phyloP scores from a whole-genome alignment of 2,329 filamentous ascomycete species.

The Apiospora aurea region DNA sequence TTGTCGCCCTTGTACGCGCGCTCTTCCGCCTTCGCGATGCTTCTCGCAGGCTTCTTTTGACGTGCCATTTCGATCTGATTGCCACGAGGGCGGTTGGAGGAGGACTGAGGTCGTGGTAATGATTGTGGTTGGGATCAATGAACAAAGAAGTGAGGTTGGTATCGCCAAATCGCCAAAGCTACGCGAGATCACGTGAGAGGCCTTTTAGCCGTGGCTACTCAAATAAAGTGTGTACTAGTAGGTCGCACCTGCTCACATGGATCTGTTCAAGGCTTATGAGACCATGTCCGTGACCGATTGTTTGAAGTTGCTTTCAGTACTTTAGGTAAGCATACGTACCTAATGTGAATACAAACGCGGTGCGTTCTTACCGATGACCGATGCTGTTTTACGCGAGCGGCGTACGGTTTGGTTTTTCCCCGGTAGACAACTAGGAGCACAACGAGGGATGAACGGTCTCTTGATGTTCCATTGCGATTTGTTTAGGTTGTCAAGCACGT shows the following conservation, averaged over 20 bases:
- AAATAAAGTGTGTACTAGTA: background rate
- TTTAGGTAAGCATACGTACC: too few relatives aligned
- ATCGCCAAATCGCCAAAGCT: slow-evolving; percentile 18
- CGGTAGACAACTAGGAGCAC: too few relatives aligned
- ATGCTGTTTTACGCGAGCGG: too few relatives aligned
- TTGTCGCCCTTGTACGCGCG: slow-evolving; percentile 4
- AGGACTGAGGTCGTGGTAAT: background rate
- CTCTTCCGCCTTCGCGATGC: slow-evolving; percentile 14
- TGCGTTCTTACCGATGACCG: too few relatives aligned
- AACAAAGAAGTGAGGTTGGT: background rate
- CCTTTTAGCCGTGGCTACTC: background rate
- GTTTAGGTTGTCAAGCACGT: too few relatives aligned
- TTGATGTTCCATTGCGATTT: too few relatives aligned
- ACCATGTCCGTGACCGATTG: too few relatives aligned
- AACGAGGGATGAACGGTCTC: too few relatives aligned
- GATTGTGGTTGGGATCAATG: background rate
- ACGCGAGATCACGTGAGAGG: background rate
- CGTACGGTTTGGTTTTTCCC: too few relatives aligned
- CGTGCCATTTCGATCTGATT: background rate
- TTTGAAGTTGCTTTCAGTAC: background rate
- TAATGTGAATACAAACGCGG: too few relatives aligned
- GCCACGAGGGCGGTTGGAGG: background rate
- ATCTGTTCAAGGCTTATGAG: too few relatives aligned
- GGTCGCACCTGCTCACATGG: background rate
- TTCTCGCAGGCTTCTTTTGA: background rate